Conservation (phyloP, 2,329 filamentous ascomycete species). For the Colletotrichum euphorbiae region DNA sequence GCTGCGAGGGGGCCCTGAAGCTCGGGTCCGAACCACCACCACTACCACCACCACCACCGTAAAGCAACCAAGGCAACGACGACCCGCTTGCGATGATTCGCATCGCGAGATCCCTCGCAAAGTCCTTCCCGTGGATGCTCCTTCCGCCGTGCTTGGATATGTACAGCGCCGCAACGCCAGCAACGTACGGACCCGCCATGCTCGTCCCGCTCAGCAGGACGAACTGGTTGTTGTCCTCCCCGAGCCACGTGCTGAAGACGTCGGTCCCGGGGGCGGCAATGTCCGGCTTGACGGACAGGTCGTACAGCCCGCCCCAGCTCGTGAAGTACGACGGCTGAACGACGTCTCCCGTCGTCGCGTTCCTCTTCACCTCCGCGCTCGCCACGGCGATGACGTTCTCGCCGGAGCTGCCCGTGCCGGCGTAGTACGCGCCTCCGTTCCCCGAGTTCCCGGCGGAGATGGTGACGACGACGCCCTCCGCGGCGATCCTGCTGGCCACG, state of each 20-base stretch:
- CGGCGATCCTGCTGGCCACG: slow-evolving; percentile 54
- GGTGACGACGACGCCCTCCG: slow-evolving; percentile 55
- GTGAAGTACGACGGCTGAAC: slow-evolving; percentile 51
- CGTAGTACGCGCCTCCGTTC: slow-evolving; percentile 52
- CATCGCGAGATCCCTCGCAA: slow-evolving; percentile 48
- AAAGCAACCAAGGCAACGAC: slow-evolving; percentile 43
- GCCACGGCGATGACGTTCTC: slow-evolving; percentile 54
- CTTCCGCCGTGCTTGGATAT: slow-evolving; percentile 49
- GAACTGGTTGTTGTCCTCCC: slow-evolving; percentile 44
- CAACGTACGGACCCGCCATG: slow-evolving; percentile 61
- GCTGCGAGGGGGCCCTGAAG: slow-evolving; percentile 49
- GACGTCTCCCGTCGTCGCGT: not conserved
- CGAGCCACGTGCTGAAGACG: slow-evolving; percentile 53
- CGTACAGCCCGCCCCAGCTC: slow-evolving; percentile 50
- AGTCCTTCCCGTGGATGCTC: slow-evolving; percentile 46
- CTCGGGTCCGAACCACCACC: slow-evolving; percentile 4
- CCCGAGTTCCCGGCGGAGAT: slow-evolving; percentile 57
- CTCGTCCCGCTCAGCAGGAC: slow-evolving; percentile 60
- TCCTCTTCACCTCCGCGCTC: slow-evolving; percentile 47
- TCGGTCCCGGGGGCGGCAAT: slow-evolving; percentile 56
- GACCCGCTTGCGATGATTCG: slow-evolving; percentile 47
- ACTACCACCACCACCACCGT: not conserved
- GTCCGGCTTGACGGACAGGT: slow-evolving; percentile 55
- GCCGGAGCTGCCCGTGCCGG: slow-evolving; percentile 52
- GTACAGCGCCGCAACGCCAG: slow-evolving; percentile 54